These are phyloP conservation scores for Paralagenidium karlingii DNA, from an alignment of 352 stramenopile species.

Conservation along the genomic window DNA sequence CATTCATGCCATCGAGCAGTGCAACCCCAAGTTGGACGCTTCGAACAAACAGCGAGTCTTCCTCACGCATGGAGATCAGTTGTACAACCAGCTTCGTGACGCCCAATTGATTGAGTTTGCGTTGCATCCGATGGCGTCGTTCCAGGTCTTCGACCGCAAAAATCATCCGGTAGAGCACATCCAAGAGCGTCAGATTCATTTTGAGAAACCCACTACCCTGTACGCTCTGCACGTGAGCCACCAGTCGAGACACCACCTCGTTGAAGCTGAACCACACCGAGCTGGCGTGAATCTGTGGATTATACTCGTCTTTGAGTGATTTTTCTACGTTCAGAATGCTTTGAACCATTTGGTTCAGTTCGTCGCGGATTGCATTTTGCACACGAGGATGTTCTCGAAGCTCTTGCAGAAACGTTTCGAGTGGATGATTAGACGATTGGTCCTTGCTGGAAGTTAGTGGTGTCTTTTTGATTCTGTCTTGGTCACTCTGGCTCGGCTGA, in stretches of 20 bases:
- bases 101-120: constrained; percentile 45
- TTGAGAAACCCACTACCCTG: constrained; percentile 43
- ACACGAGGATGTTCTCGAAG: constrained; percentile 23
- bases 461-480: too few species aligned
- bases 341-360: constrained; percentile 64
- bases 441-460: too few species aligned
- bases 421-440: too few species aligned
- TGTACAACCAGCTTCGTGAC: constrained; percentile 54
- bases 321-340: constrained; percentile 39
- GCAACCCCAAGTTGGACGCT: constrained; percentile 52
- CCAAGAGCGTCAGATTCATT: constrained; percentile 51
- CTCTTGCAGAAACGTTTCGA: constrained; percentile 29
- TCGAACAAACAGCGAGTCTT: constrained; percentile 37
- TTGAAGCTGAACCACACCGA: constrained; percentile 46
- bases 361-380: constrained; percentile 34
- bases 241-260: constrained; percentile 43
- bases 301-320: constrained; percentile 29
- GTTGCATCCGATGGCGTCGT: constrained; percentile 42
- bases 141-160: constrained; percentile 37
- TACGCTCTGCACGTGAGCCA: constrained; percentile 40
- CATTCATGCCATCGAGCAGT: constrained; percentile 63
- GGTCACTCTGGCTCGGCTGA: too few species aligned
- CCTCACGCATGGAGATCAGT: constrained; percentile 34
- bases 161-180: constrained; percentile 67
- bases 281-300: constrained; percentile 20